These are phyloP conservation scores for Pugionium cornutum DNA, from an alignment of 345 rosid genomes.

Conservation along the genomic window DNA sequence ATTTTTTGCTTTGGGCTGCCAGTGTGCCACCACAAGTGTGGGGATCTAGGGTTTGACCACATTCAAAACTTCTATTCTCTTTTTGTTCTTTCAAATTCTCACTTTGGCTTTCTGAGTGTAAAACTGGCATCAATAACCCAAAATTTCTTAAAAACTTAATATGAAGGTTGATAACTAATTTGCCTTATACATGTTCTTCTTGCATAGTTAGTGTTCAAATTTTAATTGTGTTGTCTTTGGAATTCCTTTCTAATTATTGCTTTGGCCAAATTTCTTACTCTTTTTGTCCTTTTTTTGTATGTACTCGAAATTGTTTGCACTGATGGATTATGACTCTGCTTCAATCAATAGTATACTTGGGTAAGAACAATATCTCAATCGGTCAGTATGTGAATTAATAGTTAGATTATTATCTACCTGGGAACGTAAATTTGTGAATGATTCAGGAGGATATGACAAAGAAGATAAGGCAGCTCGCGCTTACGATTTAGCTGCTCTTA, in stretches of 20 bases:
- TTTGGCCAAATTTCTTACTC: not conserved
- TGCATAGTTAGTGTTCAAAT: conserved; percentile 9
- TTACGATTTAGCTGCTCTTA: conserved; percentile 94
- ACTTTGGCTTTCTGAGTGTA: conserved; percentile 38
- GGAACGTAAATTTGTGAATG: conserved; percentile 8
- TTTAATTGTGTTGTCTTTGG: not conserved
- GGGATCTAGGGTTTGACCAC: conserved; percentile 42
- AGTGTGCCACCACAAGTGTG: conserved; percentile 34
- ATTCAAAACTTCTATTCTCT: conserved; percentile 11
- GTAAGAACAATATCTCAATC: conserved; percentile 48
- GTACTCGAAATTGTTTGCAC: conserved; percentile 25
- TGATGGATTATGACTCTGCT: conserved; percentile 28
- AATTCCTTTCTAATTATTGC: not conserved
- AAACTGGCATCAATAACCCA: not conserved
- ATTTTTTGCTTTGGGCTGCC: conserved; percentile 33
- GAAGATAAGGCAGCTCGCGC: conserved; percentile 98
- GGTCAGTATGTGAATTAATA: not conserved
- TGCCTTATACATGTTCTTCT: conserved; percentile 9
- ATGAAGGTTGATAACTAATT: conserved; percentile 10
- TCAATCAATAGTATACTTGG: conserved; percentile 78
- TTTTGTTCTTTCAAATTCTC: conserved; percentile 20
- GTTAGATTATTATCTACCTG: no score
- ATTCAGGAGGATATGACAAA: conserved; percentile 93
- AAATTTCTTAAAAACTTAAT: not conserved
- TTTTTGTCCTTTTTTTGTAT: not conserved